Evolutionary conservation across 2,329 filamentous ascomycete genomes (phyloP).

Genomic region (Beauveria pseudobassiana): DNA sequence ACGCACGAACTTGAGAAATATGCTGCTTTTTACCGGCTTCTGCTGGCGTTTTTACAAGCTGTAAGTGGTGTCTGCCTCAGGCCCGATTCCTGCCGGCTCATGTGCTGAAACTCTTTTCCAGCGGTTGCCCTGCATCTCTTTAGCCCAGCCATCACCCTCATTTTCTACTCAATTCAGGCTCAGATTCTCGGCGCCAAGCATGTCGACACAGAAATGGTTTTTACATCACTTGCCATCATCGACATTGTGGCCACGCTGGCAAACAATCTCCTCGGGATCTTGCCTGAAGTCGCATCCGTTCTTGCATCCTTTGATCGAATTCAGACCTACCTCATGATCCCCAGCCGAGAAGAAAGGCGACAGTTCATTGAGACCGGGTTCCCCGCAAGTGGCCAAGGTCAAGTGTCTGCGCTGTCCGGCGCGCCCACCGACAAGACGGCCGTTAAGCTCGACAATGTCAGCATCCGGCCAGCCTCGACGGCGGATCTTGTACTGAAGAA

Average conservation of each 20-base stretch:
- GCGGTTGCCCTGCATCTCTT: not conserved
- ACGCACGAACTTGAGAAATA: conserved; percentile 4
- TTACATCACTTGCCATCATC: conserved; percentile 8
- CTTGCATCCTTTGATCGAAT: not conserved
- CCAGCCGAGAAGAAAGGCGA: not conserved
- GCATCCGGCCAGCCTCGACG: not conserved
- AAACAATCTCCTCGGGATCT: not conserved
- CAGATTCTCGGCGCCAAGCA: not conserved
- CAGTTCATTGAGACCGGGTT: not conserved
- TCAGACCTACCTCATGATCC: not conserved
- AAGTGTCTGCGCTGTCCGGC: not conserved
- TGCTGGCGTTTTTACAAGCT: conserved; percentile 12
- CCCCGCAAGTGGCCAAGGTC: not conserved
- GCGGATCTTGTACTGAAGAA: not conserved
- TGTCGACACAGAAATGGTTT: not conserved
- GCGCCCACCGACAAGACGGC: not conserved
- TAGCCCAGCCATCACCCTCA: conserved; percentile 1
- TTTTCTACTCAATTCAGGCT: conserved; percentile 1
- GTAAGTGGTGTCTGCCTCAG: not conserved
- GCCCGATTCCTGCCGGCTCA: not conserved
- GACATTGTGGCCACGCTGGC: not conserved
- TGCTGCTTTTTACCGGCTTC: conserved; percentile 10
- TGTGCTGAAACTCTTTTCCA: not conserved
- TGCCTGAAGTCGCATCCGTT: not conserved
- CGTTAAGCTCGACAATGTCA: not conserved